Base-by-base conservation (phyloP, 345 rosid species). In the Tarenaya hassleriana region DNA sequence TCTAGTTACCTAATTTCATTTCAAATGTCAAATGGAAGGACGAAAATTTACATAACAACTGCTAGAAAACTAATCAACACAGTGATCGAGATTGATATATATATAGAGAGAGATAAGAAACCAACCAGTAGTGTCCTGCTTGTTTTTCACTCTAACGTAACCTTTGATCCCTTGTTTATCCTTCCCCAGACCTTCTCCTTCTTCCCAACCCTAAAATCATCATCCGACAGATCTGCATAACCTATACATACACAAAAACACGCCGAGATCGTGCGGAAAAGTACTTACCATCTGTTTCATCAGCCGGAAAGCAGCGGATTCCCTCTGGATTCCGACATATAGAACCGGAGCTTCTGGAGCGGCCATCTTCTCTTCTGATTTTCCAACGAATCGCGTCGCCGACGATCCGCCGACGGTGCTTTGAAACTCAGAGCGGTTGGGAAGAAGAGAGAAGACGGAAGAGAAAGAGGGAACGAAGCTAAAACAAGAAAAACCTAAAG, bases 91-190 rank as follows among this genome's bases (percentile, higher is more conserved):
- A 24, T 24, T 24, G 29, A 24, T 24, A 24, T 24, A 24, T 24
- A 24, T 24, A 24, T 5, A 8, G 14, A 39, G 44, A 45, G 20
- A 24, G 1, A 49, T 53, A 61, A 39, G 56, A 50, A 46, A 65
- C 62, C 8, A 61, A 90, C 94, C 97, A 39, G 59, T 16, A 7
- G 87, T 85, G 61, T 92, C 97, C 57, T 85, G 94, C 43, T 92
- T 92, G 79, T 92, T 92, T 67, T 81, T 74, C 3, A 92, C 91
- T 71, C 81, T 78, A 34, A 92, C 84, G 34, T 88, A 47, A 45
- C 95, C 91, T 63, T 92, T 92, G 68, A 92, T 92, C 50, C 97
- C 97, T 73, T 92, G 98, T 72, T 88, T 92, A 57, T 92, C 97
- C 69, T 88, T 92, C 56, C 98, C 97, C 1, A 92, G 79, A 50